A percentile compares a stretch with the other conserved stretches of the same genome.
Conservation (phyloP, 2,329 filamentous ascomycete genomes). For the Penicillium occitanis region DNA sequence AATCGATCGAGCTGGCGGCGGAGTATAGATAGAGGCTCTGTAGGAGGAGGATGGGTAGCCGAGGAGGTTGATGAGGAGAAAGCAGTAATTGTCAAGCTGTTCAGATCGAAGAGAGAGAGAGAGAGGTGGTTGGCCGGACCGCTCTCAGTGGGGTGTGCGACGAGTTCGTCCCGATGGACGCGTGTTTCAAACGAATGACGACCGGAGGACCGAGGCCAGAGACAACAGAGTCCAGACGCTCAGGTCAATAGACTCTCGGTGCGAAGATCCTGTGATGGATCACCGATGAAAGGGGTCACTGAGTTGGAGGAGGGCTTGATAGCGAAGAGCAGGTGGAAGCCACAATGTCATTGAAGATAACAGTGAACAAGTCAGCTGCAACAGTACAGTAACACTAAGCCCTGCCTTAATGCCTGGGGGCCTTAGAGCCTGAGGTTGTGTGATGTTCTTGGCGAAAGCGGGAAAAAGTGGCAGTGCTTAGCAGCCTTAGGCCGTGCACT, state of each 20-base stretch:
- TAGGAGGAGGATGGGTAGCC: not conserved
- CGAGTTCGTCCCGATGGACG: conserved; percentile 20
- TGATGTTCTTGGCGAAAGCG: conserved; percentile 4
- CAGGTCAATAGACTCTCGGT: not conserved
- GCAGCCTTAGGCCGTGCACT: not conserved
- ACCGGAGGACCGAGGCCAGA: not conserved
- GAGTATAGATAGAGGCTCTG: not conserved
- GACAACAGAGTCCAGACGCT: not conserved
- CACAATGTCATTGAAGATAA: conserved; percentile 1
- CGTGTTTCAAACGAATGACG: conserved; percentile 25
- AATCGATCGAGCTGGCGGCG: not conserved
- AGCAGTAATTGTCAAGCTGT: not conserved
- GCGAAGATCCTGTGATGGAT: not conserved
- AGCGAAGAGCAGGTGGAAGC: not conserved
- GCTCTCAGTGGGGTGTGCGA: conserved; percentile 10
- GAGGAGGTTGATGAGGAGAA: not conserved
- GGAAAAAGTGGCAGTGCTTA: conserved; percentile 10
- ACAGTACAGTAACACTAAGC: not conserved
- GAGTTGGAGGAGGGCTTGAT: not conserved
- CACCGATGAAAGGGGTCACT: not conserved
- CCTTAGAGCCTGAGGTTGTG: conserved; percentile 3
- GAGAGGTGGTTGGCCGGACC: not conserved
- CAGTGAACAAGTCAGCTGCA: conserved; percentile 2
- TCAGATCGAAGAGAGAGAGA: not conserved
- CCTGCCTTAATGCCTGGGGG: not conserved